Conservation (phyloP, 371 early-diverging fungal genomes). For the Saksenaea oblongispora region DNA sequence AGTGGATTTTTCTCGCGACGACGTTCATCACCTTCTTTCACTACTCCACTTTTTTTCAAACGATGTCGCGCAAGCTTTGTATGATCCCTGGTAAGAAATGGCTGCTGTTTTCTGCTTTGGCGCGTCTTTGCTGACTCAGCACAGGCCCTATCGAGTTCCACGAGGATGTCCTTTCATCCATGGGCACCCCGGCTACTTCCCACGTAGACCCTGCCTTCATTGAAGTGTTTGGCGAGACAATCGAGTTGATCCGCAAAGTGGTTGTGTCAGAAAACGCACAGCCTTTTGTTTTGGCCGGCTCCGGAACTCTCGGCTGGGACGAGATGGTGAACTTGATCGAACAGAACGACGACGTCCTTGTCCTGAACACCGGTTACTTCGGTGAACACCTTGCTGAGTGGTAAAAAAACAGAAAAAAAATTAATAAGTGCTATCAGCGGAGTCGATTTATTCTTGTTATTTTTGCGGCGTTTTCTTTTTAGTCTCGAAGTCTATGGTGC, state of each 20-base stretch:
- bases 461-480: not conserved
- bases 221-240: slow-evolving; percentile 80
- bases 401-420: slow-evolving; percentile 42
- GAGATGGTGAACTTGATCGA: slow-evolving; percentile 91
- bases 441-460: not conserved
- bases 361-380: slow-evolving; percentile 93
- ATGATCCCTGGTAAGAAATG: slow-evolving; percentile 83
- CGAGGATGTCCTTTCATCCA: slow-evolving; percentile 81
- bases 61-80: slow-evolving; percentile 70
- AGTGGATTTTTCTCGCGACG: slow-evolving; percentile 6
- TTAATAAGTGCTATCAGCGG: not conserved
- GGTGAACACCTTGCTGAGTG: slow-evolving; percentile 95
- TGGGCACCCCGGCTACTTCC: slow-evolving; percentile 90
- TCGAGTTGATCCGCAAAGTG: slow-evolving; percentile 84
- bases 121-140: not conserved
- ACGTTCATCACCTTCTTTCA: not conserved
- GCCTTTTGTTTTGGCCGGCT: slow-evolving; percentile 93
- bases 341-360: slow-evolving; percentile 86
- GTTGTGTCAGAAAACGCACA: slow-evolving; percentile 84
- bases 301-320: slow-evolving; percentile 96
- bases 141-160: slow-evolving; percentile 94
- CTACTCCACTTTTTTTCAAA: slow-evolving; percentile 1
- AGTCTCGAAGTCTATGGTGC: slow-evolving; percentile 89
- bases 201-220: slow-evolving; percentile 94
- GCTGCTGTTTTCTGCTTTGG: not conserved